Evolutionary conservation across 345 rosid species (phyloP), one percentile per base, ranked within the genome.

Genomic region (Arabis hirsuta): DNA sequence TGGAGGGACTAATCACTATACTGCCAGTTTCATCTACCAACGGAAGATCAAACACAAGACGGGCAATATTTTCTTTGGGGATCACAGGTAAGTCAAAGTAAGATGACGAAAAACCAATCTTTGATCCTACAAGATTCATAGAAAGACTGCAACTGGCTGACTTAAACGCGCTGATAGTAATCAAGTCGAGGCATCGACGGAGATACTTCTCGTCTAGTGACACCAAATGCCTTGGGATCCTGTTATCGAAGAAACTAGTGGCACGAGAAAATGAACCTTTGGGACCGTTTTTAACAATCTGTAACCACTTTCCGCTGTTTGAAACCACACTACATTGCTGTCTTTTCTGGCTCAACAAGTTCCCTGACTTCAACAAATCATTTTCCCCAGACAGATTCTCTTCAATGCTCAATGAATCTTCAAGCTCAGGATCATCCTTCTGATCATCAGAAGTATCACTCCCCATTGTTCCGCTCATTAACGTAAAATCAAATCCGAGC

Each of bases 161-260:
- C 79, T 84, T 87, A 24, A 83, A 82, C 36, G 89, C 86, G 41
- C 83, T 81, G 29, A 75, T 53, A 55, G 83, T 88, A 55, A 90
- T 87, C 71, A 78, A 50, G 32, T 93, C 88, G 26, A 93, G 86
- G 77, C 98, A 93, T 26, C 79, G 73, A 4, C 85, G 90, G 4
- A 90, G 88, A 79, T 85, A 87, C 71, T 85, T 91, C 75, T 89
- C 98, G 72, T 94, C 91, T 5, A 84, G 58, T 32, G 86, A 81
- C 41, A 87, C 85, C 85, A 94, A 47, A 84, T 82, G 84, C 84
- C 85, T 87, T 27, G 91, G 91, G 62, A 91, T 86, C 84, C 81
- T 86, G 80, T 67, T 75, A 44, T 84, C 90, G 10, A 81, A 69
- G 65, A 78, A 77, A 64, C 60, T 72, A 38, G 74, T 73, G 52